Evolutionary conservation across 305 asterid genomes (phyloP).

Genomic region (Stenogyne calaminthoides): DNA sequence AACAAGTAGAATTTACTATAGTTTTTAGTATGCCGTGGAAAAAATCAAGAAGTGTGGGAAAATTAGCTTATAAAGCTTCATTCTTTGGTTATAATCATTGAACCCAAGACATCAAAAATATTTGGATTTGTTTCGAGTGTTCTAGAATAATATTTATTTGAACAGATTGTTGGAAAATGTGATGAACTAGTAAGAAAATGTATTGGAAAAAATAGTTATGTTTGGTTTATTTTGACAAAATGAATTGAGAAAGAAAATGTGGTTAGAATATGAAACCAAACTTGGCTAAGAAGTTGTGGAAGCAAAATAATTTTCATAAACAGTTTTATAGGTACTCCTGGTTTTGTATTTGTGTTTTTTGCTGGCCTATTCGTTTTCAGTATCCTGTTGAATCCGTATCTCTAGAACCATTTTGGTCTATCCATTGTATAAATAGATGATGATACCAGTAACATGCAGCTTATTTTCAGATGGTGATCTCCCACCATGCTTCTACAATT

Average conservation of each 20-base stretch:
- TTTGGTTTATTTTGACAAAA: background rate
- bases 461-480: background rate
- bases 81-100: background rate
- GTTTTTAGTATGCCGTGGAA: background rate
- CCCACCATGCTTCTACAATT: slow-evolving; percentile 16
- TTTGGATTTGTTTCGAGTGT: slow-evolving; percentile 9
- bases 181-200: background rate
- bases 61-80: background rate
- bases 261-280: background rate
- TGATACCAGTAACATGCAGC: background rate
- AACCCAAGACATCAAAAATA: background rate
- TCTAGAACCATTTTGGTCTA: slow-evolving; percentile 7
- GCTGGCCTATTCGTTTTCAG: background rate
- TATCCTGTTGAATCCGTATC: slow-evolving; percentile 11
- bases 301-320: background rate
- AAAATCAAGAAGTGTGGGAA: slow-evolving; percentile 7
- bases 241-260: background rate
- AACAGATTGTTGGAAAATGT: background rate
- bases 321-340: background rate
- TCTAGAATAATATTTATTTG: background rate
- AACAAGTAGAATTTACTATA: slow-evolving; percentile 8
- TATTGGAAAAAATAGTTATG: background rate
- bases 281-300: background rate
- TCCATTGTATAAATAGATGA: background rate
- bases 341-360: slow-evolving; percentile 9